Base-by-base conservation (phyloP, 345 rosid species). In the Pseudoturritis turrita region DNA sequence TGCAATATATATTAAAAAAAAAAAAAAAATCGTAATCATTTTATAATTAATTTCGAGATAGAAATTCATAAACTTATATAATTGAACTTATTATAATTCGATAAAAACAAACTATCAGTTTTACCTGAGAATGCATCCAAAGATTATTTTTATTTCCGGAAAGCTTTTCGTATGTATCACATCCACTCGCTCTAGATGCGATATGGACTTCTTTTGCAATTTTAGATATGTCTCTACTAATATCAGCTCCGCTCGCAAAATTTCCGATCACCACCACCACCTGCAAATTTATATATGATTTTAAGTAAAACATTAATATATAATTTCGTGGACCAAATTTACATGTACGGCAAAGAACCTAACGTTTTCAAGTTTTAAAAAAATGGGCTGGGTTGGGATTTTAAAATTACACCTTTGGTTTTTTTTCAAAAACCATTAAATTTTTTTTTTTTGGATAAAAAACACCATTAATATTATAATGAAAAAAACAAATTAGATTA, bases 141-240 rank as follows among this genome's bases (percentile, higher is more conserved):
- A 86, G 59, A 44, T 88, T 89, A 68, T 83, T 52, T 0, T 11
- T 62, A 46, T 64, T 79, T 29, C 83, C 84, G 21, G 74, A 76
- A 59, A 56, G 79, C 70, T 72, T 56, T 26, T 72, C 79, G 53
- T 70, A 79, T 57, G 83, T 83, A 51, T 69, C 84, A 36, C 73
- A 69, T 4, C 57, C 71, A 74, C 66, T 74, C 23, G 83, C 75
- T 81, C 92, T 79, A 37, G 83, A 72, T 17, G 89, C 79, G 22
- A 92, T 45, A 64, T 86, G 92, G 14, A 92, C 96, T 81, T 89
- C 95, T 80, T 85, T 91, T 43, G 96, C 92, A 14, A 85, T 86
- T n/a, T 51, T 61, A 56, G 87, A 80, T 62, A 81, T 60, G 43
- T 92, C 98, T 66, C 86, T 76, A 10, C 89, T 84, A 67, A 92